phyloP scores from a whole-genome alignment of 2,329 filamentous ascomycete genomes.

The Helotiales sp. region DNA sequence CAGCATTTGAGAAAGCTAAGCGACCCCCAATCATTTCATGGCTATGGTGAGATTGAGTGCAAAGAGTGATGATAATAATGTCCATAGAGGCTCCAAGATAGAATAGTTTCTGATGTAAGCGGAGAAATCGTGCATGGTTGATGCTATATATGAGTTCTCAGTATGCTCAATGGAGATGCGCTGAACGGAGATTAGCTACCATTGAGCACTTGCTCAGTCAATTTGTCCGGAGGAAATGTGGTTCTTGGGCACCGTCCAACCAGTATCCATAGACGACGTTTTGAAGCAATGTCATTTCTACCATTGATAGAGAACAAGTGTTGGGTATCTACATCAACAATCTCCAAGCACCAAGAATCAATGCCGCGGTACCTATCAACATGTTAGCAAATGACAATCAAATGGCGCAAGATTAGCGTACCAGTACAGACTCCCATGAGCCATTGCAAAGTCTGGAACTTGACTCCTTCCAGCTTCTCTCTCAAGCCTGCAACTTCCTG shows the following conservation, averaged over 20 bases:
- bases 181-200: too few relatives aligned
- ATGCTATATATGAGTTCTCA: not conserved
- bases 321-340: constrained; percentile 57
- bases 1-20: not conserved
- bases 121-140: not conserved
- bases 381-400: constrained; percentile 14
- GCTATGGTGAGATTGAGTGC: not conserved
- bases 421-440: constrained; percentile 81
- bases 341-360: constrained; percentile 69
- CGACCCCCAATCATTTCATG: not conserved
- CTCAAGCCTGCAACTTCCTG: constrained; percentile 89
- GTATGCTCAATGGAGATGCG: not conserved
- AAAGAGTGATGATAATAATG: too few relatives aligned
- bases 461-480: constrained; percentile 94
- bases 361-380: constrained; percentile 52
- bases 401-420: constrained; percentile 10
- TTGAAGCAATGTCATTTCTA: not conserved
- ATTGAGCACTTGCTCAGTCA: too few relatives aligned
- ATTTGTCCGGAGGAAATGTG: too few relatives aligned
- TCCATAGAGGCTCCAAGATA: too few relatives aligned
- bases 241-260: too few relatives aligned
- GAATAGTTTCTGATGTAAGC: too few relatives aligned
- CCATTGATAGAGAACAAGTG: not conserved
- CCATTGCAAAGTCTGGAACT: constrained; percentile 98
- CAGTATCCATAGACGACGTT: too few relatives aligned